phyloP scores from a whole-genome alignment of 2,329 filamentous ascomycete species.

The Colletotrichum sp. region DNA sequence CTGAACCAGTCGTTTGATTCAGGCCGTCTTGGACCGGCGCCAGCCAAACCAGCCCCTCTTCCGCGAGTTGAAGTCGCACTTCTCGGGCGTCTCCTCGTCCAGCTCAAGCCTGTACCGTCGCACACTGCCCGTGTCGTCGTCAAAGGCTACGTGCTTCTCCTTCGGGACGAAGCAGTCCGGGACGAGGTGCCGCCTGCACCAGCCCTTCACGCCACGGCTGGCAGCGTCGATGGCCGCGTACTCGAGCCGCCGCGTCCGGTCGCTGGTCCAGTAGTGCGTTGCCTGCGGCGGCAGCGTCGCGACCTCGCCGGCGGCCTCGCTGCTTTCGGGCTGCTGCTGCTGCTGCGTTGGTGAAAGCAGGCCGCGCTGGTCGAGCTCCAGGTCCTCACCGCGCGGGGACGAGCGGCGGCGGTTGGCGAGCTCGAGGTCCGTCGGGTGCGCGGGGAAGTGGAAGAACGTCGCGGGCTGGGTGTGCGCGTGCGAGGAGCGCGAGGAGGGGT shows the following conservation, averaged over 20 bases:
- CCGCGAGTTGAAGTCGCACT: not conserved
- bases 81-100: slow-evolving; percentile 15
- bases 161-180: slow-evolving; percentile 66
- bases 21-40: slow-evolving; percentile 13
- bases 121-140: slow-evolving; percentile 68
- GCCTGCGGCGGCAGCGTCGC: slow-evolving; percentile 56
- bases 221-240: slow-evolving; percentile 72
- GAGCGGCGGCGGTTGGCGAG: not conserved
- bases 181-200: slow-evolving; percentile 61
- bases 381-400: not conserved
- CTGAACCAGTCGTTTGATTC: not conserved
- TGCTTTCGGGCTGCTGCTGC: slow-evolving; percentile 17
- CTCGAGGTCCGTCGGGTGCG: slow-evolving; percentile 40
- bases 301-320: slow-evolving; percentile 19
- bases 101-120: slow-evolving; percentile 66
- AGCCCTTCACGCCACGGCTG: slow-evolving; percentile 63
- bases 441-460: slow-evolving; percentile 56
- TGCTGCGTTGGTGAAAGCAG: not conserved
- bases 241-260: slow-evolving; percentile 65
- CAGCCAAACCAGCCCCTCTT: slow-evolving; percentile 9
- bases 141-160: slow-evolving; percentile 57
- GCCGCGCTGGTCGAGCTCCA: slow-evolving; percentile 26
- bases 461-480: slow-evolving; percentile 28
- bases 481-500: slow-evolving; percentile 5
- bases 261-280: slow-evolving; percentile 72